Conservation (phyloP, 2,329 filamentous ascomycete genomes). For the Colletotrichum tofieldiae region DNA sequence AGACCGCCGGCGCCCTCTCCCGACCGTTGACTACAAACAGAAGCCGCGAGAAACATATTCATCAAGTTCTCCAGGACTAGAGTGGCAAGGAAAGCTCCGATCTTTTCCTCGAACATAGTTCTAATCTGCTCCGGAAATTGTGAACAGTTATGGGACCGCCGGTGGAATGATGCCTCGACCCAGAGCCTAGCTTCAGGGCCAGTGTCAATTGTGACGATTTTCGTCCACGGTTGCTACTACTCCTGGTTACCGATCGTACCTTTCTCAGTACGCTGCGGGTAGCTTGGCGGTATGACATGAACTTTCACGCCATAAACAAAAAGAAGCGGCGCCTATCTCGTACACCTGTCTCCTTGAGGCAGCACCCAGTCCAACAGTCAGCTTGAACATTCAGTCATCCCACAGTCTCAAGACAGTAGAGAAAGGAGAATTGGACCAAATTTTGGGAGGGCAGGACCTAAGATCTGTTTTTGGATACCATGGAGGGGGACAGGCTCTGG, state of each 20-base stretch:
- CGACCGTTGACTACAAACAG: slow-evolving; percentile 8
- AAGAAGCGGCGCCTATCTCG: not conserved
- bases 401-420: slow-evolving; percentile 26
- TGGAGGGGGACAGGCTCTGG: not conserved
- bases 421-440: not conserved
- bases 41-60: not conserved
- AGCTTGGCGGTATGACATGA: slow-evolving; percentile 30
- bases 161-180: not conserved
- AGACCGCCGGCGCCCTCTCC: not conserved
- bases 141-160: slow-evolving; percentile 1
- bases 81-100: not conserved
- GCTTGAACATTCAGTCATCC: slow-evolving; percentile 11
- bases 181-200: slow-evolving; percentile 14
- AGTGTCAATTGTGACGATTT: slow-evolving; percentile 8
- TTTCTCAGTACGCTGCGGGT: not conserved
- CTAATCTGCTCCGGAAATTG: not conserved
- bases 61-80: not conserved
- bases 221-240: slow-evolving; percentile 17
- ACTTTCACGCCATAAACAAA: not conserved
- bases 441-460: not conserved
- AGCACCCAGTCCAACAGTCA: not conserved
- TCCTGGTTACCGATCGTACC: not conserved
- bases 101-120: not conserved
- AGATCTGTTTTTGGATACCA: not conserved
- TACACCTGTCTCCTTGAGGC: slow-evolving; percentile 2